Evolutionary conservation across 805 yeast genomes (phyloP).

Genomic region (Clavispora fructus): DNA sequence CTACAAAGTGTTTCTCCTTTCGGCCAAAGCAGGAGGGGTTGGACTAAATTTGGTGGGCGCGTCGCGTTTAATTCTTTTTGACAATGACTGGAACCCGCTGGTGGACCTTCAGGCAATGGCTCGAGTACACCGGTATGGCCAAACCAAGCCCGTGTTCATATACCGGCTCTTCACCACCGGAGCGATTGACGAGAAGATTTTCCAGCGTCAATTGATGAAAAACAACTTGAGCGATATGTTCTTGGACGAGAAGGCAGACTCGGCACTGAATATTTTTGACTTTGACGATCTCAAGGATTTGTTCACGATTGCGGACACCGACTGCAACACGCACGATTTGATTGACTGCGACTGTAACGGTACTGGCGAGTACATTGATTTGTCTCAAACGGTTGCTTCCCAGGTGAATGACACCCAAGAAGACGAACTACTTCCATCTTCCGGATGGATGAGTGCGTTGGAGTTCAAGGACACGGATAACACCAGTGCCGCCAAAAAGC

Average conservation of each 20-base stretch:
- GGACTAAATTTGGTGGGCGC: slow-evolving; percentile 92
- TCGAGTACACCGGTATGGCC: slow-evolving; percentile 92
- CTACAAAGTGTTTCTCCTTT: slow-evolving; percentile 59
- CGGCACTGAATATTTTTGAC: slow-evolving; percentile 65
- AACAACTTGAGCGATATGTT: slow-evolving; percentile 72
- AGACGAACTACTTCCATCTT: slow-evolving; percentile 6
- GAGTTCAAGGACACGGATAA: slow-evolving; percentile 30
- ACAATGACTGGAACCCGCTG: slow-evolving; percentile 97
- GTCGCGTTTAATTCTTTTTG: slow-evolving; percentile 75
- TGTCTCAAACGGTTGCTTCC: not conserved
- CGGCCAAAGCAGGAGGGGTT: slow-evolving; percentile 91
- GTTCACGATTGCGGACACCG: slow-evolving; percentile 52
- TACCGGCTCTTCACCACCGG: slow-evolving; percentile 86
- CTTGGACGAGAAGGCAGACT: slow-evolving; percentile 33
- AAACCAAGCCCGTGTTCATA: slow-evolving; percentile 66
- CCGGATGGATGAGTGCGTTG: slow-evolving; percentile 54
- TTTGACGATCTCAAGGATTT: slow-evolving; percentile 65
- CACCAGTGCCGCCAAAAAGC: slow-evolving; percentile 24
- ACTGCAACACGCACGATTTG: slow-evolving; percentile 73
- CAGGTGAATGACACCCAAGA: slow-evolving; percentile 5
- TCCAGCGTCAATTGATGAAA: slow-evolving; percentile 86
- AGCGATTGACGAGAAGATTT: slow-evolving; percentile 88
- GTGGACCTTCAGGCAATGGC: slow-evolving; percentile 94
- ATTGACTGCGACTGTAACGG: slow-evolving; percentile 62
- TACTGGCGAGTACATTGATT: slow-evolving; percentile 36